phyloP scores from a whole-genome alignment of 2,329 filamentous ascomycete species.

The Orbilia blumenaviensis region DNA sequence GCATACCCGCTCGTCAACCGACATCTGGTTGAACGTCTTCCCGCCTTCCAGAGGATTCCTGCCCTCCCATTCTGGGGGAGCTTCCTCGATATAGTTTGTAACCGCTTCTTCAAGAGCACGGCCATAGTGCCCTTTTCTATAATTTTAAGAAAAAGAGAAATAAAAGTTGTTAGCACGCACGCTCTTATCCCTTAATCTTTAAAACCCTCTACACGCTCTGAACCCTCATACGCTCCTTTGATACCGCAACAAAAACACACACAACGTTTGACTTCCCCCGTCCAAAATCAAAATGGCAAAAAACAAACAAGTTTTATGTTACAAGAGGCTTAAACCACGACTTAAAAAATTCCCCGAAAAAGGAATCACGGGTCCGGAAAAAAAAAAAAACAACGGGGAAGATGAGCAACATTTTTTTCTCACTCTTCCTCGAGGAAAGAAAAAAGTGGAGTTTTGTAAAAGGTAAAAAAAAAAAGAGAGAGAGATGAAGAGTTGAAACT shows the following conservation, averaged over 20 bases:
- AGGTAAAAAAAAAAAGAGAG: neutral
- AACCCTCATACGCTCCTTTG: neutral
- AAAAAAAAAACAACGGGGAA: slow-evolving; percentile 25
- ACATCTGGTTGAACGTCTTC: slow-evolving; percentile 82
- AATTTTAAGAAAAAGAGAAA: too few species aligned
- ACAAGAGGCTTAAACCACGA: neutral
- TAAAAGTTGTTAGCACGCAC: neutral
- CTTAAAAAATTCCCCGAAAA: neutral
- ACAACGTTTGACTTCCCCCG: neutral
- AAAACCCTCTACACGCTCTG: neutral
- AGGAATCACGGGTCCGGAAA: slow-evolving; percentile 23
- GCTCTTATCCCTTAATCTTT: neutral
- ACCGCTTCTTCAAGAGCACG: slow-evolving; percentile 94
- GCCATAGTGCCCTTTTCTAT: slow-evolving; percentile 87
- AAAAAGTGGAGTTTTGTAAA: neutral
- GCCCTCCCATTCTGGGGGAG: slow-evolving; percentile 83
- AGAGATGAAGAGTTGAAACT: slow-evolving; percentile 61
- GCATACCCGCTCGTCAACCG: slow-evolving; percentile 79
- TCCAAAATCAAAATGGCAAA: slow-evolving; percentile 1
- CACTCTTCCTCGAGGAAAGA: neutral
- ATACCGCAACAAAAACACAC: slow-evolving; percentile 10
- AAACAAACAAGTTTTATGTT: slow-evolving; percentile 5
- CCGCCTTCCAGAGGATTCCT: slow-evolving; percentile 84
- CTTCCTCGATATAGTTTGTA: slow-evolving; percentile 83
- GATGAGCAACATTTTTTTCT: neutral